phyloP scores from a whole-genome alignment of 179 eudicot genomes.

The Vitellaria paradoxa region DNA sequence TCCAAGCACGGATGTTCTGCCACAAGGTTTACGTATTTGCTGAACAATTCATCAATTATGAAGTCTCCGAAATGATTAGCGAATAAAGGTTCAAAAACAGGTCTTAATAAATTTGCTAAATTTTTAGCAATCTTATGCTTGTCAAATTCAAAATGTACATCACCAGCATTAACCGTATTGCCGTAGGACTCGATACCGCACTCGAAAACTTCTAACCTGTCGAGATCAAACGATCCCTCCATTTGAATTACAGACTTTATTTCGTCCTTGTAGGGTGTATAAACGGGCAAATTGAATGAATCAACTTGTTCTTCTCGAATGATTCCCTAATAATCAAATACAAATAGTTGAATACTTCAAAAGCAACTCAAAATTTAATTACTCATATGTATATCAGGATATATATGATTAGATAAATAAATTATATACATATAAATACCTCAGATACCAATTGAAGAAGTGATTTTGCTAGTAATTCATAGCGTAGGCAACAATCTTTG shows the following conservation, averaged over 20 bases:
- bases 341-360: neutral
- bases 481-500: constrained; percentile 18
- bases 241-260: constrained; percentile 10
- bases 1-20: constrained; percentile 7
- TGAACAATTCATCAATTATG: constrained; percentile 8
- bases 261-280: constrained; percentile 13
- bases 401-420: too few relatives aligned
- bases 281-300: constrained; percentile 18
- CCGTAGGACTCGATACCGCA: constrained; percentile 7
- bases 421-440: too few relatives aligned
- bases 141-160: neutral
- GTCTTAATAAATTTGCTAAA: constrained; percentile 1
- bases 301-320: constrained; percentile 6
- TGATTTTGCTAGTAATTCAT: constrained; percentile 23
- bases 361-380: too few relatives aligned
- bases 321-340: constrained; percentile 1
- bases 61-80: constrained; percentile 17
- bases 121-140: constrained; percentile 2
- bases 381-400: too few relatives aligned
- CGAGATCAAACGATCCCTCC: constrained; percentile 19
- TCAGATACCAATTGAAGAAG: constrained; percentile 29
- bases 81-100: constrained; percentile 10
- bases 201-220: constrained; percentile 2
- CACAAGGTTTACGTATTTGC: constrained; percentile 1
- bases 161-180: neutral